Evolutionary conservation across 1,284 basidiomycete species (phyloP).

Genomic region (Xerocomus nothofagi): DNA sequence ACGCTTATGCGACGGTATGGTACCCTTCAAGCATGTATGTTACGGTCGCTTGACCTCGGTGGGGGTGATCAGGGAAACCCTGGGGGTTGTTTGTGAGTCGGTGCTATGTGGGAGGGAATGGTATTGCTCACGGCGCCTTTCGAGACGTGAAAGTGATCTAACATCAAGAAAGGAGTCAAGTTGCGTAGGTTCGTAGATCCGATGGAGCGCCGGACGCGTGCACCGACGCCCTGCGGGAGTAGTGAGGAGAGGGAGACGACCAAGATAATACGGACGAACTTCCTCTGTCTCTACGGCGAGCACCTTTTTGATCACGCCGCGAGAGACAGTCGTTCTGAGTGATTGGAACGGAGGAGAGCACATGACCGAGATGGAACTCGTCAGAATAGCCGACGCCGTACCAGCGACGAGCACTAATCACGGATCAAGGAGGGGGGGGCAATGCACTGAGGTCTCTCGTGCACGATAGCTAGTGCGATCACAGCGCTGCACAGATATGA

Average conservation of each 20-base stretch:
- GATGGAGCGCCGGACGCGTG: slow-evolving; percentile 86
- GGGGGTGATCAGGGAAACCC: slow-evolving; percentile 85
- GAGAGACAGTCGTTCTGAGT: slow-evolving; percentile 47
- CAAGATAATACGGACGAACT: slow-evolving; percentile 38
- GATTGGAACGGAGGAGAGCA: background rate
- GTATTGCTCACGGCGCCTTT: slow-evolving; percentile 54
- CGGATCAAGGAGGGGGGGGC: no score
- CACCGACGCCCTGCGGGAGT: slow-evolving; percentile 72
- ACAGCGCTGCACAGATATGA: no score
- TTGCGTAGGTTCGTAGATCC: slow-evolving; percentile 77
- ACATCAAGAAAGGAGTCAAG: slow-evolving; percentile 89
- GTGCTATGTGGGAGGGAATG: background rate
- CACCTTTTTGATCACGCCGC: slow-evolving; percentile 73
- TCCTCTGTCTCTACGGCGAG: slow-evolving; percentile 81
- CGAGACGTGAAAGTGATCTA: slow-evolving; percentile 73
- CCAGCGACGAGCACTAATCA: no score
- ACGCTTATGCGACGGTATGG: slow-evolving; percentile 4
- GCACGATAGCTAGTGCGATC: no score
- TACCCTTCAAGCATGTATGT: slow-evolving; percentile 90
- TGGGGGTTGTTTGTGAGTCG: slow-evolving; percentile 23
- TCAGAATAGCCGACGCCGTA: no score
- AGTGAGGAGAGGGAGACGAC: background rate
- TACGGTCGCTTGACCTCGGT: slow-evolving; percentile 84
- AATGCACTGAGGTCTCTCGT: no score
- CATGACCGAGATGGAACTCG: no score